Evolutionary conservation across 495 filamentous ascomycete genomes (phyloP), one percentile per base, ranked within the genome.

Genomic region (Xylaria venustula): DNA sequence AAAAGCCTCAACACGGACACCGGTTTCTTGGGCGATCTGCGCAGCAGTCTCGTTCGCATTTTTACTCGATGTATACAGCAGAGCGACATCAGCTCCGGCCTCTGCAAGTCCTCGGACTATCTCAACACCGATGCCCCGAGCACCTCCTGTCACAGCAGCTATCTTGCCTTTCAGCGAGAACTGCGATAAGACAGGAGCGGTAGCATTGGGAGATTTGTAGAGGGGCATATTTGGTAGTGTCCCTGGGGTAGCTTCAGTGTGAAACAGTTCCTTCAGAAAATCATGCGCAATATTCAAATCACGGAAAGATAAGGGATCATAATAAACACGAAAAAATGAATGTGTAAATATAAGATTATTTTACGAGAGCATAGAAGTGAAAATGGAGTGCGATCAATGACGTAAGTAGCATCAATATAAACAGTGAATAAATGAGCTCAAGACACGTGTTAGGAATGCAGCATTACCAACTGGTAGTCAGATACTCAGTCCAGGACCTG

Each of bases 1-100:
- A 72, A 83, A 84, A 71, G 84, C 87, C n/a, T 76, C 73, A 42
- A 82, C 77, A 14, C 83, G 82, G 22, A 86, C 73, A n/a, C 80
- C 77, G 48, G 82, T 82, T 54, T 79, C 72, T 61, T 75, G 67
- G 58, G 78, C 71, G n/a, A 87, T 73, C 55, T 82, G 77, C 7
- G 72, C 72, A 5, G 81, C 84, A 17, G 83, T 73, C 32, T 72
- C 64, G 49, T 81, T 80, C 44, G 54, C 54, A 17, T 57, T 40
- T 26, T 48, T 57, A 30, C 54, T 57, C 19, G 54, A 57, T 12
- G 54, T 57, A 64, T 73, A 76, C n/a, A 75, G 71, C 26, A 77
- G 67, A 20, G 75, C 75, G 19, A 76, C 67, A 28, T 73, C 63
- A 15, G 74, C 75, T 41, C 75, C 75, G 37, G 70, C 75, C 60